phyloP scores from a whole-genome alignment of 2,329 filamentous ascomycete genomes.

The Cladosporium cucumerinum region DNA sequence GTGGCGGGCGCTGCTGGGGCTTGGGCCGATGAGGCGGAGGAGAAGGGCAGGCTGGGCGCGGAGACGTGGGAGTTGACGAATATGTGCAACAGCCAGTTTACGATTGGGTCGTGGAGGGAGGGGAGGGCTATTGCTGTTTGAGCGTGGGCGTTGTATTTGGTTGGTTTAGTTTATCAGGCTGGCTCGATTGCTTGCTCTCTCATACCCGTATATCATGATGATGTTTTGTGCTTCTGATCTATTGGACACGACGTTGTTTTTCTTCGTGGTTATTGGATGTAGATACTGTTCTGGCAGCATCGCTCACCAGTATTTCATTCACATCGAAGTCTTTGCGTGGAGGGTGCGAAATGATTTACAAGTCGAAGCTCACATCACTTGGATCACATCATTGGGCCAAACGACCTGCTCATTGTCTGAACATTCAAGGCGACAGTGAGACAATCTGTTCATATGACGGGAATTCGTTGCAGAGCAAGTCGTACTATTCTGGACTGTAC shows the following conservation, averaged over 20 bases:
- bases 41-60: constrained; percentile 46
- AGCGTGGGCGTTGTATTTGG: too few relatives aligned
- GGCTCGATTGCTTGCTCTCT: not conserved
- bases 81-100: constrained; percentile 61
- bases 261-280: not conserved
- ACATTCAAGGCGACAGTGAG: not conserved
- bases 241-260: not conserved
- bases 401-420: not conserved
- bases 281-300: not conserved
- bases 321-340: not conserved
- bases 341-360: too few relatives aligned
- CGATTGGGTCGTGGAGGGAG: constrained; percentile 43
- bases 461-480: not conserved
- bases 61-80: constrained; percentile 66
- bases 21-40: constrained; percentile 35
- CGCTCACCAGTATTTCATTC: not conserved
- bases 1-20: constrained; percentile 56
- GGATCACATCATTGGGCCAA: not conserved
- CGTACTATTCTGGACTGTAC: not conserved
- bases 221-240: not conserved
- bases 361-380: not conserved
- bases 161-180: too few relatives aligned
- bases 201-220: not conserved
- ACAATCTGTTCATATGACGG: not conserved
- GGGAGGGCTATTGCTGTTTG: constrained; percentile 5